Percentiles rank a stretch among this genome's conserved stretches.
phyloP scores from a whole-genome alignment of 345 rosid species.

The Ailanthus altissimus region DNA sequence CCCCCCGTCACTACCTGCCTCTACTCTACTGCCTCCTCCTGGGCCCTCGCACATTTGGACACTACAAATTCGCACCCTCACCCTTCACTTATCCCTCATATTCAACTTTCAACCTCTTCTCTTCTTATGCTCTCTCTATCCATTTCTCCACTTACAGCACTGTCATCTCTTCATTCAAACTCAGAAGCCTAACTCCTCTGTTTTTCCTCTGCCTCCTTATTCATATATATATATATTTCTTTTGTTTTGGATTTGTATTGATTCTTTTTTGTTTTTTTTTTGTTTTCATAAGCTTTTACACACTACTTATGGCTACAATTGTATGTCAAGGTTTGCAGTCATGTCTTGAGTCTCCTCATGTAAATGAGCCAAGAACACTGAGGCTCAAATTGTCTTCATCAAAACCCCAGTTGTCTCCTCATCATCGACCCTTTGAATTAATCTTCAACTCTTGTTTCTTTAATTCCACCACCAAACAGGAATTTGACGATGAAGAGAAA shows the following conservation, averaged over 20 bases:
- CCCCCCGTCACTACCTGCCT: background rate
- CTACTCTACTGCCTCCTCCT: no score
- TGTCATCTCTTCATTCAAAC: slow-evolving; percentile 8
- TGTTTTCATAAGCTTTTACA: background rate
- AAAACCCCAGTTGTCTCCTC: slow-evolving; percentile 28
- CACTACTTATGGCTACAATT: slow-evolving; percentile 57
- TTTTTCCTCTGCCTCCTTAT: slow-evolving; percentile 14
- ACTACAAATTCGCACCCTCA: slow-evolving; percentile 57
- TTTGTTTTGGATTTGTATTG: no score
- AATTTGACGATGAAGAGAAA: slow-evolving; percentile 5
- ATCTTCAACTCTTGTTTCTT: slow-evolving; percentile 36
- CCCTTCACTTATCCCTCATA: slow-evolving; percentile 32
- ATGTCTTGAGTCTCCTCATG: slow-evolving; percentile 53
- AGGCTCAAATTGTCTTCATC: slow-evolving; percentile 63
- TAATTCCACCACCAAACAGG: slow-evolving; percentile 32
- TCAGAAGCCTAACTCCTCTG: slow-evolving; percentile 15
- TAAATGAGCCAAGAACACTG: slow-evolving; percentile 53
- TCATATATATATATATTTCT: background rate
- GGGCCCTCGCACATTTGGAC: slow-evolving; percentile 29
- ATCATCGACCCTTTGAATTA: slow-evolving; percentile 37
- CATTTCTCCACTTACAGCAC: slow-evolving; percentile 7
- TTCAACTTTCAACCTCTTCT: slow-evolving; percentile 22
- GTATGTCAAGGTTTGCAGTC: slow-evolving; percentile 65
- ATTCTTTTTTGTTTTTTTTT: no score
- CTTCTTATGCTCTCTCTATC: background rate